A percentile compares a stretch with the other conserved stretches of the same genome.
These are phyloP conservation scores for Seiridium unicorne DNA, from an alignment of 2,329 filamentous ascomycete genomes.

Conservation along the genomic window DNA sequence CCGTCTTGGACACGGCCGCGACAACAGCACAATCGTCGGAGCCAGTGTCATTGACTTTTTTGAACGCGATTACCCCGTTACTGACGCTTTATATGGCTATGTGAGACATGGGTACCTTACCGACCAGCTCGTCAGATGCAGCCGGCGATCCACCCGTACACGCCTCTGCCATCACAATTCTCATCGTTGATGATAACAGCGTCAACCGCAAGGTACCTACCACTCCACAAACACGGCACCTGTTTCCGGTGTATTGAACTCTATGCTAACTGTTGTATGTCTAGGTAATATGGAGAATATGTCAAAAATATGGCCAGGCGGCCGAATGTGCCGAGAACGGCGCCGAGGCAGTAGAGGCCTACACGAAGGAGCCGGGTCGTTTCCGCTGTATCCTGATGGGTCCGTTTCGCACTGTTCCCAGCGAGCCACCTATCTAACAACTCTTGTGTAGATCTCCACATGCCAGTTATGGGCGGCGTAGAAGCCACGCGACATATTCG, in stretches of 20 bases:
- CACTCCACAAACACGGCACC: too few species aligned
- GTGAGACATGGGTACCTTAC: too few species aligned
- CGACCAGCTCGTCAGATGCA: too few species aligned
- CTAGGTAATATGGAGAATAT: conserved; percentile 4
- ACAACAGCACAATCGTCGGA: too few species aligned
- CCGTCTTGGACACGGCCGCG: too few species aligned
- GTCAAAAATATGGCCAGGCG: conserved; percentile 7
- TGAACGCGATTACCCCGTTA: too few species aligned
- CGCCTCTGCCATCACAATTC: background rate
- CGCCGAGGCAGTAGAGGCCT: conserved; percentile 43
- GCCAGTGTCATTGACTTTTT: too few species aligned
- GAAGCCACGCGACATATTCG: conserved; percentile 26
- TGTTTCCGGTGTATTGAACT: too few species aligned
- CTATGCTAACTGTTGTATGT: background rate
- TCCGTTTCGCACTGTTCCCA: conserved; percentile 4
- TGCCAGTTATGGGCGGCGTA: conserved; percentile 30
- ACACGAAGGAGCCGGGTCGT: conserved; percentile 27
- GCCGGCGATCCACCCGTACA: background rate
- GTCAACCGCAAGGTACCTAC: too few species aligned
- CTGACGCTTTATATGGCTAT: too few species aligned
- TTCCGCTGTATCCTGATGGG: conserved; percentile 49
- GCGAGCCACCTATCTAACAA: background rate
- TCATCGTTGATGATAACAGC: background rate
- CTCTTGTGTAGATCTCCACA: conserved; percentile 19
- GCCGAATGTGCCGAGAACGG: conserved; percentile 40